phyloP scores from a whole-genome alignment of 2,329 filamentous ascomycete genomes.

The Cryphonectria japonica region DNA sequence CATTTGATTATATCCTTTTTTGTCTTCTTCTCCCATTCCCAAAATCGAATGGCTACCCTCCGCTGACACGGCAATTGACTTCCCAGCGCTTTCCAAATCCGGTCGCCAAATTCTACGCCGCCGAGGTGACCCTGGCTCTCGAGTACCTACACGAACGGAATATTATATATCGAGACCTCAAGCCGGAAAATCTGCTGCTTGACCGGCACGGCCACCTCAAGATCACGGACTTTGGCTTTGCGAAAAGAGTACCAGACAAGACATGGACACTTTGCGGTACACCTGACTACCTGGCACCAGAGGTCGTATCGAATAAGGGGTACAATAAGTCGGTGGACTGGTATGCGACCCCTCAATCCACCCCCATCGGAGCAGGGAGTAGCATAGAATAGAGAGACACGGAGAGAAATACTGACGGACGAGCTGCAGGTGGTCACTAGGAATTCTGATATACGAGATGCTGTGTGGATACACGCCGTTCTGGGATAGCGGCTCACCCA shows the following conservation, averaged over 20 bases:
- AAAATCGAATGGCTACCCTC: background rate
- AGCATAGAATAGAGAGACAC: background rate
- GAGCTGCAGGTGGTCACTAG: conserved; percentile 87
- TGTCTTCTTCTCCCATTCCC: background rate
- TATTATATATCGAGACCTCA: conserved; percentile 97
- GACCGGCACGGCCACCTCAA: conserved; percentile 94
- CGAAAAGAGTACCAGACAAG: conserved; percentile 97
- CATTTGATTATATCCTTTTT: background rate
- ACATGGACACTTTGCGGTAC: conserved; percentile 99
- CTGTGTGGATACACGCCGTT: conserved; percentile 98
- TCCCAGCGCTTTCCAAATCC: conserved; percentile 93
- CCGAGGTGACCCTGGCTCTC: conserved; percentile 91
- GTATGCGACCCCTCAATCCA: conserved; percentile 57
- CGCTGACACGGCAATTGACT: conserved; percentile 31
- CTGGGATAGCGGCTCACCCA: conserved; percentile 96
- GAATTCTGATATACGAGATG: conserved; percentile 99
- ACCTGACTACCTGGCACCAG: conserved; percentile 94
- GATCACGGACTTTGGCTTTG: conserved; percentile 98
- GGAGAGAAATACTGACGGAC: conserved; percentile 24
- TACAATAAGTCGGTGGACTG: conserved; percentile 99
- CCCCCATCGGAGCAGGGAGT: background rate
- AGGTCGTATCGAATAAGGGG: conserved; percentile 98
- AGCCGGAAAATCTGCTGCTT: conserved; percentile 90
- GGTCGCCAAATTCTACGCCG: conserved; percentile 98
- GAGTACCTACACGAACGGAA: conserved; percentile 94